phyloP scores from a whole-genome alignment of 2,329 filamentous ascomycete genomes.

The Colletotrichum eleusines region DNA sequence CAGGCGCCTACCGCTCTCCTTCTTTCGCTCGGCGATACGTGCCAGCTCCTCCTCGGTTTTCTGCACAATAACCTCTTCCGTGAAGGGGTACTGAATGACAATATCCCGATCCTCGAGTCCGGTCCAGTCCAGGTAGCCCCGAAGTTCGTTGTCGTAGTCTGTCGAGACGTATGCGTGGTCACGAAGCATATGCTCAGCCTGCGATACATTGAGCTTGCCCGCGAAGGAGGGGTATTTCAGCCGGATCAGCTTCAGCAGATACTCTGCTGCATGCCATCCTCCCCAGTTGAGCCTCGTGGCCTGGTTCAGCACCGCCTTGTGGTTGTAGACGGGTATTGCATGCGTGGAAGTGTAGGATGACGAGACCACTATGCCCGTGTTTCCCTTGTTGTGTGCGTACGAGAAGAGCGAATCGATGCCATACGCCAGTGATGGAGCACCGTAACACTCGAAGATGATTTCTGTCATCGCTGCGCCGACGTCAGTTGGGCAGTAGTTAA shows the following conservation, averaged over 20 bases:
- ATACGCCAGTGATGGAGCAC: constrained; percentile 88
- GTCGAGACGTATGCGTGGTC: constrained; percentile 92
- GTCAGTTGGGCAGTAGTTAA: constrained; percentile 46
- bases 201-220: constrained; percentile 85
- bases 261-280: constrained; percentile 89
- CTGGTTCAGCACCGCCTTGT: constrained; percentile 85
- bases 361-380: constrained; percentile 87
- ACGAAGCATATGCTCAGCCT: constrained; percentile 87
- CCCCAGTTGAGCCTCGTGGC: constrained; percentile 96
- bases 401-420: constrained; percentile 98
- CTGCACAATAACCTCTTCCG: constrained; percentile 88
- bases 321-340: constrained; percentile 91
- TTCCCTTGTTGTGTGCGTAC: constrained; percentile 91
- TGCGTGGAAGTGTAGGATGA: constrained; percentile 96
- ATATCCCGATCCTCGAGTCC: constrained; percentile 90
- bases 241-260: constrained; percentile 87
- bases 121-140: constrained; percentile 86
- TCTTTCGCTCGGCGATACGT: constrained; percentile 90
- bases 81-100: constrained; percentile 93
- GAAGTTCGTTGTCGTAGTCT: constrained; percentile 84
- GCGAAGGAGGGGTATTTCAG: constrained; percentile 94
- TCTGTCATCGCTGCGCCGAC: constrained; percentile 85
- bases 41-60: constrained; percentile 96
- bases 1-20: constrained; percentile 89
- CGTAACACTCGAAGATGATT: constrained; percentile 96